These are phyloP conservation scores for Phytophthora pseudosyringae DNA, from an alignment of 352 stramenopile genomes.

Conservation along the genomic window DNA sequence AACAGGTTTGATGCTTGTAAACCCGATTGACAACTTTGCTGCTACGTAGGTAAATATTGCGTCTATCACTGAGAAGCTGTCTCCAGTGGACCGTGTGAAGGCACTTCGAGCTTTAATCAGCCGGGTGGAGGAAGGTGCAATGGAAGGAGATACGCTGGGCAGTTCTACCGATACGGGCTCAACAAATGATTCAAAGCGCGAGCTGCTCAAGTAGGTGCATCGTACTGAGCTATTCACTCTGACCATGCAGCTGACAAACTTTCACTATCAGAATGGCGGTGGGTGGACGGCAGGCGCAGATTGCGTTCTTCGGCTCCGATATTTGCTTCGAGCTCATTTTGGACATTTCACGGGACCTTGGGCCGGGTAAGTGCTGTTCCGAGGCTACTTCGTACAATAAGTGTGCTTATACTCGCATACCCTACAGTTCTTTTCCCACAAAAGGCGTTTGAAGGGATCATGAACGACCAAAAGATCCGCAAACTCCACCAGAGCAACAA, in stretches of 20 bases:
- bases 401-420: neutral
- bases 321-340: conserved; percentile 82
- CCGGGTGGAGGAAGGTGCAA: conserved; percentile 67
- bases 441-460: conserved; percentile 82
- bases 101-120: conserved; percentile 57
- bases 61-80: conserved; percentile 47
- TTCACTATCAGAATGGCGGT: conserved; percentile 63
- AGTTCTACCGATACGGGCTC: conserved; percentile 31
- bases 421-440: conserved; percentile 67
- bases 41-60: conserved; percentile 14
- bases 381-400: neutral
- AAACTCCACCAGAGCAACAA: conserved; percentile 80
- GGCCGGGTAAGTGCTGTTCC: conserved; percentile 43
- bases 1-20: neutral
- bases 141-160: conserved; percentile 60
- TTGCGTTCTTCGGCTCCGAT: conserved; percentile 78
- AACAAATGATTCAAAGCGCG: conserved; percentile 68
- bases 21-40: neutral
- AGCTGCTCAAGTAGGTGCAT: conserved; percentile 62
- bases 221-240: neutral
- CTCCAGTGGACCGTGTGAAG: conserved; percentile 61
- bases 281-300: conserved; percentile 69
- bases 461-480: conserved; percentile 80
- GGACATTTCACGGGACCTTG: conserved; percentile 65
- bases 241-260: conserved; percentile 1